Evolutionary conservation across 192 early-diverging fungal genomes (phyloP).

Genomic region (Paraglomus occultum): DNA sequence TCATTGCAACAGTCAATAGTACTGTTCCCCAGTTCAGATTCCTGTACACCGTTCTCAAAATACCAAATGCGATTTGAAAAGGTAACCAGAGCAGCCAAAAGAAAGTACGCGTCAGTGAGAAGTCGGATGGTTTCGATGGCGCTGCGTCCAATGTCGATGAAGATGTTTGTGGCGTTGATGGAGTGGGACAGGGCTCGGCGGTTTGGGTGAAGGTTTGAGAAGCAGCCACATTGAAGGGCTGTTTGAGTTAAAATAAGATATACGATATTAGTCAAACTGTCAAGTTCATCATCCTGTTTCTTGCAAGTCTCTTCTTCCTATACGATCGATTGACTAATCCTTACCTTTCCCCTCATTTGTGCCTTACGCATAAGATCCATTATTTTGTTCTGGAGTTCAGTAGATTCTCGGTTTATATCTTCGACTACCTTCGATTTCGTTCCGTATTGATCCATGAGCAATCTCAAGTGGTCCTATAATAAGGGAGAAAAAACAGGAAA

Average conservation of each 20-base stretch:
- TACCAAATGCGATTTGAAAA: neutral
- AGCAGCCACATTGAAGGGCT: neutral
- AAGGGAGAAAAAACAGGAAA: neutral
- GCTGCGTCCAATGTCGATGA: neutral
- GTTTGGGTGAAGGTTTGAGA: neutral
- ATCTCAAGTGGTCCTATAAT: constrained; percentile 7
- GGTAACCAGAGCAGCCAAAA: neutral
- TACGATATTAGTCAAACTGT: neutral
- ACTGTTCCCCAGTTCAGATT: constrained; percentile 1
- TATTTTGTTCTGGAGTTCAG: neutral
- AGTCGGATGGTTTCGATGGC: neutral
- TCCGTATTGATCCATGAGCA: constrained; percentile 4
- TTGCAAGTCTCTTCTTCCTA: neutral
- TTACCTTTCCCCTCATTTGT: neutral
- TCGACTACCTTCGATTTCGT: constrained; percentile 7
- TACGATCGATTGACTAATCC: neutral
- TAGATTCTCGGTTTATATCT: constrained; percentile 6
- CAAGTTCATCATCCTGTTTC: neutral
- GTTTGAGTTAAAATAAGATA: neutral
- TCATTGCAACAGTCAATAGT: neutral
- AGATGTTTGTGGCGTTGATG: neutral
- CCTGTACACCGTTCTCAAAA: neutral
- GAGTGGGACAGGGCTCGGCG: neutral
- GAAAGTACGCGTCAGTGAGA: neutral
- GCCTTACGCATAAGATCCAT: neutral